Percentiles rank a stretch among this genome's conserved stretches.
Evolutionary conservation across 768 basidiomycete genomes (phyloP).

Genomic region (Chalciporus chontae): DNA sequence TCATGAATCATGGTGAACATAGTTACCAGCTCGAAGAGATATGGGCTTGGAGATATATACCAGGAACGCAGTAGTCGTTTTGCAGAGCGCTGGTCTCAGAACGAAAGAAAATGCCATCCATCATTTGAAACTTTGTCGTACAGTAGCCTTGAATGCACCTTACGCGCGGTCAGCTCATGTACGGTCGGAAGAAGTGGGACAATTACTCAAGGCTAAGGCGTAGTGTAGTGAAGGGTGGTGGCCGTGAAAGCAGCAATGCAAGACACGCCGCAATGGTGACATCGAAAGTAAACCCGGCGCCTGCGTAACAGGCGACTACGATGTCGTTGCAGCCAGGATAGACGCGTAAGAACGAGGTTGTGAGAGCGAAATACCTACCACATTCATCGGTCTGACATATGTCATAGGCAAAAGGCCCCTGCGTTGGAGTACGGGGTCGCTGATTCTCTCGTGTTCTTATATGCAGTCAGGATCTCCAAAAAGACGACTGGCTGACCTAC

Average conservation of each 20-base stretch:
- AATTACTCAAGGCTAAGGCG: slow-evolving; percentile 23
- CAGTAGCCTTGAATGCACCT: too few species aligned
- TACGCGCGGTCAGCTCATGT: too few species aligned
- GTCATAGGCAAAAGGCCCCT: slow-evolving; percentile 17
- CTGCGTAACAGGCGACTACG: slow-evolving; percentile 20
- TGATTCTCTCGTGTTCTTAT: not conserved
- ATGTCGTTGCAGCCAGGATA: slow-evolving; percentile 23
- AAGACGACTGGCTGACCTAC: too few species aligned
- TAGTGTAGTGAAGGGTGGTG: slow-evolving; percentile 13
- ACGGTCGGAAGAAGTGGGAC: slow-evolving; percentile 10
- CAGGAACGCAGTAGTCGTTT: too few species aligned
- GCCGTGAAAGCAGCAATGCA: slow-evolving; percentile 23
- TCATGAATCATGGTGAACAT: too few species aligned
- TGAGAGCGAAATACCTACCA: too few species aligned
- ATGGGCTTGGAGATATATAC: too few species aligned
- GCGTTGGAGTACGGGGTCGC: not conserved
- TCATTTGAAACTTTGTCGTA: too few species aligned
- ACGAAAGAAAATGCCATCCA: too few species aligned
- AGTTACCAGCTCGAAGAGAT: too few species aligned
- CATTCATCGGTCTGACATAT: slow-evolving; percentile 23
- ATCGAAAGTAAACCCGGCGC: slow-evolving; percentile 23
- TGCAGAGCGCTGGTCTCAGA: too few species aligned
- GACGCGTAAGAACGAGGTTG: not conserved
- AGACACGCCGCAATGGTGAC: slow-evolving; percentile 15
- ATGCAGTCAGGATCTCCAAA: too few species aligned